Evolutionary conservation across 306 rosid genomes (phyloP), one percentile per base, ranked within the genome.

Genomic region (Rosa lucieae): DNA sequence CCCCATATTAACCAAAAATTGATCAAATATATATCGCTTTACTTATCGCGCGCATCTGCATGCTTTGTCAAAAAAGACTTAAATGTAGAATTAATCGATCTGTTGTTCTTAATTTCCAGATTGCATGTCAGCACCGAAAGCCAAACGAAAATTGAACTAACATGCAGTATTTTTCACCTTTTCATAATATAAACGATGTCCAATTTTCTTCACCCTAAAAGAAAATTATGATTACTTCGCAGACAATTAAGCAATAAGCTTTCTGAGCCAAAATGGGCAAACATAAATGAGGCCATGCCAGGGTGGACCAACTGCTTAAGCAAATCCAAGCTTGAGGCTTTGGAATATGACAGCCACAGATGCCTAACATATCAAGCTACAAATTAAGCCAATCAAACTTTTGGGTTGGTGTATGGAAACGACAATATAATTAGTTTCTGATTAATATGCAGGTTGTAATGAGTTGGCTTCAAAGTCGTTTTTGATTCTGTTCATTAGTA

Each of bases 121-220:
- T 72, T n/a, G n/a, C n/a, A n/a, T 32, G 62, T 32, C 61, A 51
- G 66, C 77, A 73, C 77, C 51, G 77, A 73, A 73, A 73, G 77
- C 7, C 43, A 40, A 40, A 40, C 43, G 43, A 4, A 4, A 40
- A 40, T 40, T 40, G 5, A 40, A 40, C 43, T 40, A 6, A 40
- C 43, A 40, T 40, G 43, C 5, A 40, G 43, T 40, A 32, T 32
- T n/a, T n/a, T n/a, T 32, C 35, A 32, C 17, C 35, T 32, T 32
- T 32, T 3, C 35, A 32, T 23, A 23, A 23, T 23, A 23, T 23
- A 23, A 23, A 23, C 26, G 12, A 47, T 1, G 9, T 47, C 9
- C 51, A 10, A 9, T 14, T 47, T 47, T 10, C 9, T 51, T 3
- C 49, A 46, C 49, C 12, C 49, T 12, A 46, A 46, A 46, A 46